Evolutionary conservation across 2,329 filamentous ascomycete genomes (phyloP).

Genomic region (Basipetospora chlamydospora): DNA sequence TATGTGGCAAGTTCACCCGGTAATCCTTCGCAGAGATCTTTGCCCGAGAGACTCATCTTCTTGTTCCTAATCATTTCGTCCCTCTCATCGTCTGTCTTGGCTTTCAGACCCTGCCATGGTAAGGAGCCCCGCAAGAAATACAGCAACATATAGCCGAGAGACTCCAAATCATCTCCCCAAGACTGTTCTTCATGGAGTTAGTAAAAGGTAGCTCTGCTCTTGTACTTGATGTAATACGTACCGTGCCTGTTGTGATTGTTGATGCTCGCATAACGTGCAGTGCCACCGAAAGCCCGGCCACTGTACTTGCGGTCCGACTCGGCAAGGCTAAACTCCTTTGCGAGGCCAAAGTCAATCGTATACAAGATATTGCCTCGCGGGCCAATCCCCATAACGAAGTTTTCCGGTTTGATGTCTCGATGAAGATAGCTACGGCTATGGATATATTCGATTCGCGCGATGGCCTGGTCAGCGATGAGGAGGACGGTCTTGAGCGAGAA

Average conservation of each 20-base stretch:
- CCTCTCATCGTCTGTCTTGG: conserved; percentile 59
- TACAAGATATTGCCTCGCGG: conserved; percentile 3
- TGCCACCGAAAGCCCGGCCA: conserved; percentile 7
- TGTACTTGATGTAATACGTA: conserved; percentile 7
- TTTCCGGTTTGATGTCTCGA: conserved; percentile 12
- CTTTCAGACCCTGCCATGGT: conserved; percentile 46
- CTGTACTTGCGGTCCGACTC: not conserved
- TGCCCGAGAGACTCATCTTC: conserved; percentile 40
- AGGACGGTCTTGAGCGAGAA: conserved; percentile 13
- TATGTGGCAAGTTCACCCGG: conserved; percentile 65
- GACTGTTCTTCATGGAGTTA: conserved; percentile 6
- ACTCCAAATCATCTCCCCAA: conserved; percentile 9
- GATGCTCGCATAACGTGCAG: conserved; percentile 10
- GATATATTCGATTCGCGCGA: conserved; percentile 10
- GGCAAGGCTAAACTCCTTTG: not conserved
- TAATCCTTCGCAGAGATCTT: conserved; percentile 60
- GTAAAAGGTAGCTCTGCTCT: not conserved
- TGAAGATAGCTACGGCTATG: conserved; percentile 9
- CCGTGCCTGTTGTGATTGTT: conserved; percentile 10
- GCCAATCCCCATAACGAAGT: conserved; percentile 12
- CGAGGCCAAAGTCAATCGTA: conserved; percentile 1
- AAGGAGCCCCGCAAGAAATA: conserved; percentile 7
- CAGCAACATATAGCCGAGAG: conserved; percentile 8
- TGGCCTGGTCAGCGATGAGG: conserved; percentile 6
- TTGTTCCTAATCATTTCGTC: conserved; percentile 16